phyloP scores from a whole-genome alignment of 2,329 filamentous ascomycete species.

The Ceratocystis papillata region DNA sequence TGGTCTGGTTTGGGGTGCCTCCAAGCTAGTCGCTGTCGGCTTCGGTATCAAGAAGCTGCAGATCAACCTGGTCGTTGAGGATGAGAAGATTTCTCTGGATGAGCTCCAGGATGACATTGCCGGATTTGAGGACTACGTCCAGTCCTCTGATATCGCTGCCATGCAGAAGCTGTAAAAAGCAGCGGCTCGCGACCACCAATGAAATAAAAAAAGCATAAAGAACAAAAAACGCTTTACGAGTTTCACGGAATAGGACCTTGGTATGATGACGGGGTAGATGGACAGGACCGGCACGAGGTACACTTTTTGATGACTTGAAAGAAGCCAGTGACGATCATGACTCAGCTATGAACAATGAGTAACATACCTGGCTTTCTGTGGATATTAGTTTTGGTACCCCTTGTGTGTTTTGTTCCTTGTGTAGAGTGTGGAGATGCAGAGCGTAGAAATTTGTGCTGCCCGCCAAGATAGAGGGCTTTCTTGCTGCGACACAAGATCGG shows the following conservation, averaged over 20 bases:
- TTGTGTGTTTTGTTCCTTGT: not conserved
- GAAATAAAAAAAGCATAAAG: slow-evolving; percentile 22
- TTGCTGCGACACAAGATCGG: too few relatives aligned
- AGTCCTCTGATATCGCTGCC: slow-evolving; percentile 81
- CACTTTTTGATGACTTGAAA: slow-evolving; percentile 15
- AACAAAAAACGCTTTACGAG: slow-evolving; percentile 22
- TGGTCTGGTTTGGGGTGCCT: slow-evolving; percentile 90
- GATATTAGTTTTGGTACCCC: not conserved
- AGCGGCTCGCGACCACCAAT: slow-evolving; percentile 21
- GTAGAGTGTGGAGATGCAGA: not conserved
- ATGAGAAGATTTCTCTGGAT: slow-evolving; percentile 56
- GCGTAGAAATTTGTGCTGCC: too few relatives aligned
- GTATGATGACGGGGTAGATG: slow-evolving; percentile 10
- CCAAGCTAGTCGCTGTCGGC: slow-evolving; percentile 78
- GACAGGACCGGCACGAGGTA: slow-evolving; percentile 14
- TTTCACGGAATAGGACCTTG: slow-evolving; percentile 3
- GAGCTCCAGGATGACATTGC: slow-evolving; percentile 78
- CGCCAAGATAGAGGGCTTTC: too few relatives aligned
- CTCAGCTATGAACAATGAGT: slow-evolving; percentile 16
- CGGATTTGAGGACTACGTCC: slow-evolving; percentile 86
- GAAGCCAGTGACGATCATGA: slow-evolving; percentile 10
- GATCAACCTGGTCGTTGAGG: slow-evolving; percentile 95
- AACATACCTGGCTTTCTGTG: slow-evolving; percentile 13
- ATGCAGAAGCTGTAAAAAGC: slow-evolving; percentile 91
- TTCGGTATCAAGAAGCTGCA: slow-evolving; percentile 99